Evolutionary conservation across 169 alveolate genomes (phyloP).

Genomic region (Babesia microti): DNA sequence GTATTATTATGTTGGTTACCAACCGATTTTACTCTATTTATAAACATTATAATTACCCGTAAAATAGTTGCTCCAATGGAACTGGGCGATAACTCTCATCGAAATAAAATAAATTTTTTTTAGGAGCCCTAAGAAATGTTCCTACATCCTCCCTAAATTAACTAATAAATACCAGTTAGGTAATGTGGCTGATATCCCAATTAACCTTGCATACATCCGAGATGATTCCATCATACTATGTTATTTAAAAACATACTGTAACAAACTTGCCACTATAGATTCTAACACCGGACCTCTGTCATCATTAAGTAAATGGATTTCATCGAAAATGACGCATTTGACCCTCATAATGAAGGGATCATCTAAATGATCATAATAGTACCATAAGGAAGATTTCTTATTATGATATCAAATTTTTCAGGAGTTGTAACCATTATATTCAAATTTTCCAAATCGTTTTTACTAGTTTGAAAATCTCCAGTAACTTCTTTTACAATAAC

Average conservation of each 20-base stretch:
- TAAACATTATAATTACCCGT: constrained; percentile 70
- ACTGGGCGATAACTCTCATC: constrained; percentile 93
- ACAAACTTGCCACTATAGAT: constrained; percentile 96
- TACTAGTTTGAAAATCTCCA: constrained; percentile 71
- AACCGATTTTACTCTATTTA: not conserved
- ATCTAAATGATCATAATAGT: constrained; percentile 55
- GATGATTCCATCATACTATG: constrained; percentile 50
- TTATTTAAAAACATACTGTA: constrained; percentile 61
- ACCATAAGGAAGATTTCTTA: constrained; percentile 90
- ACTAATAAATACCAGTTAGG: too few relatives aligned
- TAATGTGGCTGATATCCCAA: constrained; percentile 98
- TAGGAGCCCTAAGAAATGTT: constrained; percentile 85
- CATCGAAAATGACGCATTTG: constrained; percentile 96
- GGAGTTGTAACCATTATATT: constrained; percentile 98
- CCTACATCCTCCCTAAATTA: constrained; percentile 98
- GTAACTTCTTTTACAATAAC: constrained; percentile 83
- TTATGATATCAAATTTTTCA: constrained; percentile 99
- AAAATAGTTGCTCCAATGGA: constrained; percentile 87
- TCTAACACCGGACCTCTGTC: constrained; percentile 98
- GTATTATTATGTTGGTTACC: constrained; percentile 3
- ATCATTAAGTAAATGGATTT: constrained; percentile 97
- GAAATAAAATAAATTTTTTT: constrained; percentile 85
- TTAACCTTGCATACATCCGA: constrained; percentile 57
- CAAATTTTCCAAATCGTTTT: constrained; percentile 87
- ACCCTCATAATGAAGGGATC: constrained; percentile 77